Percentiles rank a stretch among this genome's conserved stretches.
These are phyloP conservation scores for Cerrena zonata DNA, from an alignment of 1,284 basidiomycete species.

Conservation along the genomic window DNA sequence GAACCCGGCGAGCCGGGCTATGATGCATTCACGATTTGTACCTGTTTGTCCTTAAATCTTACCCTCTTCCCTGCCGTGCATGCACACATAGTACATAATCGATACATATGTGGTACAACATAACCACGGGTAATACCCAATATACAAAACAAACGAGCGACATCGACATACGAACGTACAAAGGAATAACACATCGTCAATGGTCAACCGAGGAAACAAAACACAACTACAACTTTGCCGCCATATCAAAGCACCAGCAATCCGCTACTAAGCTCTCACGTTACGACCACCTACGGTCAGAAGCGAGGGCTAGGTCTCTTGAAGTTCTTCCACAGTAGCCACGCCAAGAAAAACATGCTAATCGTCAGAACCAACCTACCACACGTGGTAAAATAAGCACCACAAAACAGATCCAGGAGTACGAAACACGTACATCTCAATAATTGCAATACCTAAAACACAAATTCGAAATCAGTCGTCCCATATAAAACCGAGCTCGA, in stretches of 20 bases:
- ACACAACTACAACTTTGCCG: too few species aligned
- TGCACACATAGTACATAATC: neutral
- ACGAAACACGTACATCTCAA: constrained; percentile 39
- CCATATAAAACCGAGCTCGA: neutral
- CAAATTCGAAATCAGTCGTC: constrained; percentile 24
- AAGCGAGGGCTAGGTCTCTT: neutral
- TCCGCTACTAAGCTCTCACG: neutral
- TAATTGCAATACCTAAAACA: constrained; percentile 14
- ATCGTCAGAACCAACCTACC: constrained; percentile 38
- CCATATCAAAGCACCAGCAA: too few species aligned
- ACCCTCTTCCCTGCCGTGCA: too few species aligned
- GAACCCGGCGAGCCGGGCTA: too few species aligned
- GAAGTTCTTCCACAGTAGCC: constrained; percentile 40
- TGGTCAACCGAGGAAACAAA: neutral
- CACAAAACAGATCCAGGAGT: neutral
- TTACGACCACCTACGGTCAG: neutral
- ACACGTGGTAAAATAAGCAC: neutral
- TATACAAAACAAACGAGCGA: neutral
- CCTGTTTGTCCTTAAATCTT: too few species aligned
- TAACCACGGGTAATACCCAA: neutral
- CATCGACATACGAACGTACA: neutral
- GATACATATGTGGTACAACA: neutral
- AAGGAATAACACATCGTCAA: neutral
- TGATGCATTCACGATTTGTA: too few species aligned
- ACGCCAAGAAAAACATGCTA: constrained; percentile 38